These are phyloP conservation scores for Cladorrhinum samala DNA, from an alignment of 495 filamentous ascomycete genomes.

Conservation along the genomic window DNA sequence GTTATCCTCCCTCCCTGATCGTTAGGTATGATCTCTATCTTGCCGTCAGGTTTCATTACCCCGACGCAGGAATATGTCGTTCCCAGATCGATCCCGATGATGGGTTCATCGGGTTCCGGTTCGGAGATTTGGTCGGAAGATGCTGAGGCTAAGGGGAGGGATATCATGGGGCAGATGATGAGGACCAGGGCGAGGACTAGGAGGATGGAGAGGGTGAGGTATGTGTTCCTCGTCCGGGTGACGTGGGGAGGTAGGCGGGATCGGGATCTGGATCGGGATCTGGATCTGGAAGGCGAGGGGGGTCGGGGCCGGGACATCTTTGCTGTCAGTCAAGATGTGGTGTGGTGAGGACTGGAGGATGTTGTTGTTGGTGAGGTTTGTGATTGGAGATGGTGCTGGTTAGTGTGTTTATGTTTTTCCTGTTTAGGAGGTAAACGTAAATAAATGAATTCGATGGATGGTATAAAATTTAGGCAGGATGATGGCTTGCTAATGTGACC, in stretches of 20 bases:
- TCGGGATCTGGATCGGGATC: background rate
- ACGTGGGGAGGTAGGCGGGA: background rate
- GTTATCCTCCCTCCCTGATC: constrained; percentile 95
- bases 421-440: too few relatives aligned
- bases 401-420: too few relatives aligned
- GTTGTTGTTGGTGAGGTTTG: too few relatives aligned
- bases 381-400: too few relatives aligned
- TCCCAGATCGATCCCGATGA: constrained; percentile 96
- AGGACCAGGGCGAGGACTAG: constrained; percentile 59
- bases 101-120: constrained; percentile 32
- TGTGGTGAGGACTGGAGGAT: too few relatives aligned
- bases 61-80: constrained; percentile 97
- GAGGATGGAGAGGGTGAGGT: background rate
- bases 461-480: too few relatives aligned
- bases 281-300: background rate
- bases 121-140: constrained; percentile 62
- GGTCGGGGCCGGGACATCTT: background rate
- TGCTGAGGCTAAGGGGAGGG: constrained; percentile 63
- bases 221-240: background rate
- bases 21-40: constrained; percentile 89
- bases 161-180: constrained; percentile 61
- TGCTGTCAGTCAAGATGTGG: too few relatives aligned
- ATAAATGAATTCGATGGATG: too few relatives aligned
- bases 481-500: too few relatives aligned
- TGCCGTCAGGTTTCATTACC: constrained; percentile 83